These are phyloP conservation scores for Thelonectria blattea DNA, from an alignment of 2,329 filamentous ascomycete species.

Conservation along the genomic window DNA sequence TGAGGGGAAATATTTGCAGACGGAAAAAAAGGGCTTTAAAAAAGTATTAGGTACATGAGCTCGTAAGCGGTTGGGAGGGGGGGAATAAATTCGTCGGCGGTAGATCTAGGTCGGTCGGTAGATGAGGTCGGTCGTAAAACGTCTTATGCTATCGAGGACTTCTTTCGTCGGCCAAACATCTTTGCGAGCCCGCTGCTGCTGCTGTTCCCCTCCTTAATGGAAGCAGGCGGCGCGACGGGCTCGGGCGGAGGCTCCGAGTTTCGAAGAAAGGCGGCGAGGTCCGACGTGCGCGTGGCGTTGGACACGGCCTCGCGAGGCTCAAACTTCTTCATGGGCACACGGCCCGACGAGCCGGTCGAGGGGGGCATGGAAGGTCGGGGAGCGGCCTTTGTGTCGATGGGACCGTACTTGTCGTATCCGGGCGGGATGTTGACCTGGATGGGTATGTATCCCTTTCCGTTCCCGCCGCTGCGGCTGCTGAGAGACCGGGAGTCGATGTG, in stretches of 20 bases:
- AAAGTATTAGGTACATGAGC: constrained; percentile 38
- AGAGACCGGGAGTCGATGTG: constrained; percentile 43
- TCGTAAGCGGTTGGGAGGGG: constrained; percentile 30
- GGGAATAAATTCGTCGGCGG: constrained; percentile 28
- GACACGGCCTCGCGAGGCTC: constrained; percentile 60
- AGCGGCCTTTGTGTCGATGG: constrained; percentile 32
- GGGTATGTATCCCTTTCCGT: constrained; percentile 54
- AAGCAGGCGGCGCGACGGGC: constrained; percentile 37
- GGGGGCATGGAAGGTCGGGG: constrained; percentile 29
- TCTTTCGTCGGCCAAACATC: constrained; percentile 59
- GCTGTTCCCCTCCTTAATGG: constrained; percentile 45
- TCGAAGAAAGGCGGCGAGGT: constrained; percentile 75
- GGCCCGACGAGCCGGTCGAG: constrained; percentile 42
- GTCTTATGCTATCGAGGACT: constrained; percentile 44
- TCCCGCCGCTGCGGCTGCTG: constrained; percentile 46
- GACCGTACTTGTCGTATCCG: constrained; percentile 51
- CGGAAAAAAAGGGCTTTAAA: constrained; percentile 22
- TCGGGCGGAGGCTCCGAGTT: constrained; percentile 68
- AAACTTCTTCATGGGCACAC: constrained; percentile 63
- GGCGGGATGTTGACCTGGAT: constrained; percentile 58
- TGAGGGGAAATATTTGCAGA: constrained; percentile 25
- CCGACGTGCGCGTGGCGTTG: constrained; percentile 64
- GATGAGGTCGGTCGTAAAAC: constrained; percentile 23
- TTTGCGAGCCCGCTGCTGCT: constrained; percentile 52
- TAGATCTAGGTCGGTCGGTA: too few species aligned